Evolutionary conservation across 441 rosid species (phyloP).

Genomic region (Metrosideros polymorpha): DNA sequence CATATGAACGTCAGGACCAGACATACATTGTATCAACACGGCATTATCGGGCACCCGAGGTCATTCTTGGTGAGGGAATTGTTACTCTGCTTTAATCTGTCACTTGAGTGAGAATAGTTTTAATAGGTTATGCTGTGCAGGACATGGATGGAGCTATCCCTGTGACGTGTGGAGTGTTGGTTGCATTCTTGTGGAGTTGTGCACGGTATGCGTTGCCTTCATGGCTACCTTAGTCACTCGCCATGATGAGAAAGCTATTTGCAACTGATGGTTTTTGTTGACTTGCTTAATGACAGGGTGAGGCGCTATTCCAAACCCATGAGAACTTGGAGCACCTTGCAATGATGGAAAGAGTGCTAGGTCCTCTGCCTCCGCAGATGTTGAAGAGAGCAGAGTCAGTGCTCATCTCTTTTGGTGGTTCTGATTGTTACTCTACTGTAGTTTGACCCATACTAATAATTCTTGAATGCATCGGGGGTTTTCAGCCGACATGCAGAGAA

Average conservation of each 20-base stretch:
- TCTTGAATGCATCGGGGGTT: neutral
- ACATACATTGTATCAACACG: conserved; percentile 72
- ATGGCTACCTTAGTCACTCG: neutral
- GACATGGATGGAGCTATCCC: conserved; percentile 86
- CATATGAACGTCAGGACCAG: conserved; percentile 67
- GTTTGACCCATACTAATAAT: neutral
- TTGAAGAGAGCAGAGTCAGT: conserved; percentile 65
- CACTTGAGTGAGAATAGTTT: neutral
- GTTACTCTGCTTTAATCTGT: neutral
- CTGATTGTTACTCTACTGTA: neutral
- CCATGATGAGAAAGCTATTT: neutral
- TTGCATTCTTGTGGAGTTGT: conserved; percentile 69
- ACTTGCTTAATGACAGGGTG: conserved; percentile 42
- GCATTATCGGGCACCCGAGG: conserved; percentile 91
- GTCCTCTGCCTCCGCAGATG: conserved; percentile 62
- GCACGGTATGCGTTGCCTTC: conserved; percentile 42
- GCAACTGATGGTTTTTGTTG: neutral
- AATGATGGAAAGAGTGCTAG: conserved; percentile 88
- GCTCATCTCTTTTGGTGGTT: neutral
- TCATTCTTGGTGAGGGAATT: conserved; percentile 50
- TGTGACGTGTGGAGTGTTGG: conserved; percentile 91
- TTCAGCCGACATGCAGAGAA: conserved; percentile 71
- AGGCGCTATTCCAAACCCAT: conserved; percentile 87
- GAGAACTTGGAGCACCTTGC: conserved; percentile 90
- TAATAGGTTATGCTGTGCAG: conserved; percentile 18